These are phyloP conservation scores for Globisporangium cystogenes DNA, from an alignment of 352 stramenopile genomes.

Conservation along the genomic window DNA sequence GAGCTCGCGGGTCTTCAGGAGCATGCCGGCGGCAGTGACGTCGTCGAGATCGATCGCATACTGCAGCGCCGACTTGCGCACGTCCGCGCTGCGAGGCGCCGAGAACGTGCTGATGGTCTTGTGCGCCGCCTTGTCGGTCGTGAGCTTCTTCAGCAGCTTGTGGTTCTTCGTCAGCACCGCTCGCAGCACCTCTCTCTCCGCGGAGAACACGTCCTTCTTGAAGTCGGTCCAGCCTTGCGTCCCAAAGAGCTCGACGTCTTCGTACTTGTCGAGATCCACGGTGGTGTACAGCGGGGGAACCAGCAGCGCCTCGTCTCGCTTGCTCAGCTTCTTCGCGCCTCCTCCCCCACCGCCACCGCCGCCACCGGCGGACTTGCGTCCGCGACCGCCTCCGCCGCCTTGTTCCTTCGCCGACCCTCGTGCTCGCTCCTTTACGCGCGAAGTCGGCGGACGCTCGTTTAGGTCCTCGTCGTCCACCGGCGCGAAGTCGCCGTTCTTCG, in stretches of 20 bases:
- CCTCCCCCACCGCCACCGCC: conserved; percentile 8
- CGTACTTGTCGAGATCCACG: conserved; percentile 44
- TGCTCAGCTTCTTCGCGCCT: conserved; percentile 18
- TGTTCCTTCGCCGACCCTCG: conserved; percentile 2
- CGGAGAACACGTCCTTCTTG: conserved; percentile 43
- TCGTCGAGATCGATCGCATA: conserved; percentile 65
- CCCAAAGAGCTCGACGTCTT: conserved; percentile 50
- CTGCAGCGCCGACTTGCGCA: conserved; percentile 41
- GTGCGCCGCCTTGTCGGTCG: conserved; percentile 35
- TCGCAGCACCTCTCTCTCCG: conserved; percentile 59
- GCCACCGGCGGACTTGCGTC: not conserved
- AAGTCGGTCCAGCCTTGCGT: conserved; percentile 29
- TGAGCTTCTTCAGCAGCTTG: conserved; percentile 64
- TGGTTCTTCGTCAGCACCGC: conserved; percentile 66
- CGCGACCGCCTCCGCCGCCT: not conserved
- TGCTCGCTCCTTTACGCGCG: conserved; percentile 18
- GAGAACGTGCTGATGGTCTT: conserved; percentile 48
- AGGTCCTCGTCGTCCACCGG: conserved; percentile 28
- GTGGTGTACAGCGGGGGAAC: conserved; percentile 45
- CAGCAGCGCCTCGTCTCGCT: conserved; percentile 30
- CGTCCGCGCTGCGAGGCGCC: conserved; percentile 34
- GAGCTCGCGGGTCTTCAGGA: conserved; percentile 42
- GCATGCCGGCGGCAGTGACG: conserved; percentile 29
- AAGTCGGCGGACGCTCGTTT: conserved; percentile 50
- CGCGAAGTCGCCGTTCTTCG: conserved; percentile 19